phyloP scores from a whole-genome alignment of 2,329 filamentous ascomycete genomes.

The Geoglossum cookeanum region DNA sequence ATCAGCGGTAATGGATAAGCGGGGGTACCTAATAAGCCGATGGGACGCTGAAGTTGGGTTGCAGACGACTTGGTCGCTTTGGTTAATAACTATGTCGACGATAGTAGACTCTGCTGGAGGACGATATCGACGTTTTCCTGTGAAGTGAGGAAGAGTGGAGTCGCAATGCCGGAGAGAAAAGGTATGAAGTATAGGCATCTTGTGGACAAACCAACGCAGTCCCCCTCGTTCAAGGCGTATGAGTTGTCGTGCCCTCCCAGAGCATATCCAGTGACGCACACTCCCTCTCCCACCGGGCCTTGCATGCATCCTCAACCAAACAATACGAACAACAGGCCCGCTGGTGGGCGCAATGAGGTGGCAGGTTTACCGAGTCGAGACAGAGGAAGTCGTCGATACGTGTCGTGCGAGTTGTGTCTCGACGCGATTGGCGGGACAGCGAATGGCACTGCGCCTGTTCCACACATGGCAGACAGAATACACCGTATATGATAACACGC shows the following conservation, averaged over 20 bases:
- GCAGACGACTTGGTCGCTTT: neutral
- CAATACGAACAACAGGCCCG: neutral
- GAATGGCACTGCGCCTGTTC: neutral
- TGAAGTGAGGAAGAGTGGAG: neutral
- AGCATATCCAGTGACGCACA: neutral
- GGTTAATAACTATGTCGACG: neutral
- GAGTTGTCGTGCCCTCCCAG: neutral
- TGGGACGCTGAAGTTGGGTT: neutral
- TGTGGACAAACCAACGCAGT: neutral
- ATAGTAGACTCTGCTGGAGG: neutral
- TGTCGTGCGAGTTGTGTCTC: neutral
- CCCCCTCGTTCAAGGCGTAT: neutral
- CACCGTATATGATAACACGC: too few species aligned
- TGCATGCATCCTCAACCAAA: neutral
- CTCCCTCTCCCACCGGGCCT: neutral
- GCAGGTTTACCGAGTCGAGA: neutral
- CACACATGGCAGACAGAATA: too few species aligned
- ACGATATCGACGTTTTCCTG: neutral
- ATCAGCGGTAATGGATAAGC: neutral
- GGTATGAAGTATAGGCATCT: neutral
- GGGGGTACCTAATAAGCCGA: neutral
- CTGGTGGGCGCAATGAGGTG: neutral
- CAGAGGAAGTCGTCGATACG: neutral
- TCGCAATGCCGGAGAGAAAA: neutral
- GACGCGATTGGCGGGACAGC: neutral